Evolutionary conservation across 2,329 filamentous ascomycete species (phyloP).

Genomic region (Cordyceps fumosorosea): DNA sequence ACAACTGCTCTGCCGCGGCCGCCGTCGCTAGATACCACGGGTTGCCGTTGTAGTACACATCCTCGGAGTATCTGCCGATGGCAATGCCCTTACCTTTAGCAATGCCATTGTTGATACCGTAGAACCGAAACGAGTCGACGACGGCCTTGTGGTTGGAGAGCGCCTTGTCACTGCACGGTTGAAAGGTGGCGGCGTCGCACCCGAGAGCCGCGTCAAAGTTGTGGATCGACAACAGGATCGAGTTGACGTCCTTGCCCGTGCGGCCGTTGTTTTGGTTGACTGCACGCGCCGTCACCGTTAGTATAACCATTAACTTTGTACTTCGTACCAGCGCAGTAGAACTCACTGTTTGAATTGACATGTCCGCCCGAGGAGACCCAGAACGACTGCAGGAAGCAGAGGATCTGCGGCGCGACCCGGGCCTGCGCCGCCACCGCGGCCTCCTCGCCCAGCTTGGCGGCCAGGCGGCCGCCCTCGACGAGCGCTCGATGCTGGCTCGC

Average conservation of each 20-base stretch:
- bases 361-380: constrained; percentile 58
- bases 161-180: constrained; percentile 64
- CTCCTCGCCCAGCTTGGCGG: constrained; percentile 53
- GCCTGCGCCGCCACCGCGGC: constrained; percentile 50
- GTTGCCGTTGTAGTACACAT: constrained; percentile 70
- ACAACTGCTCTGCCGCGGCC: constrained; percentile 73
- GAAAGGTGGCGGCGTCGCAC: constrained; percentile 67
- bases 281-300: constrained; percentile 14
- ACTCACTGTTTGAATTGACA: constrained; percentile 58
- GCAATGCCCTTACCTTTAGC: constrained; percentile 52
- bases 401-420: constrained; percentile 58
- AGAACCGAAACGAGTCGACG: constrained; percentile 70
- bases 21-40: constrained; percentile 76
- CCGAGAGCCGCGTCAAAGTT: constrained; percentile 60
- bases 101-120: constrained; percentile 62
- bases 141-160: constrained; percentile 72
- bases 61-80: constrained; percentile 63
- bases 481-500: constrained; percentile 63
- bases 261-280: constrained; percentile 55
- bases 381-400: constrained; percentile 69
- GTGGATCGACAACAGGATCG: constrained; percentile 59
- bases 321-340: too few relatives aligned
- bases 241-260: constrained; percentile 65
- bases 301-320: too few relatives aligned
- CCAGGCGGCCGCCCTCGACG: constrained; percentile 60